Evolutionary conservation across 345 rosid genomes (phyloP).

Genomic region (Aquilaria sinensis): DNA sequence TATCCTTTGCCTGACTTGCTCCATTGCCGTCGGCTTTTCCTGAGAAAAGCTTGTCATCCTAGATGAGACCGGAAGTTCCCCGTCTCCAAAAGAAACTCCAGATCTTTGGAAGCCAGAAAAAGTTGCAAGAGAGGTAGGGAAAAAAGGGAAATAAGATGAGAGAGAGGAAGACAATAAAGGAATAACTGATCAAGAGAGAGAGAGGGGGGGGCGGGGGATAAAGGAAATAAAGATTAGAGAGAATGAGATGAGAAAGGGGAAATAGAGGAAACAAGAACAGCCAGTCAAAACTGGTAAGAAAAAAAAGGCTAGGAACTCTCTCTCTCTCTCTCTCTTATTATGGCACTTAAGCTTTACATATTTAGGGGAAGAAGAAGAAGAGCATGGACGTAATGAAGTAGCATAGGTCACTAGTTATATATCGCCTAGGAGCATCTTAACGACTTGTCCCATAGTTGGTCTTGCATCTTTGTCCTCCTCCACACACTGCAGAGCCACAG

Average conservation of each 20-base stretch:
- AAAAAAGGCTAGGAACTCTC: neutral
- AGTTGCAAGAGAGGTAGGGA: neutral
- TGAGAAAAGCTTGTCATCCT: neutral
- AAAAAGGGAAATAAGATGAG: neutral
- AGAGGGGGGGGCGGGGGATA: neutral
- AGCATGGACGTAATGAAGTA: too few species aligned
- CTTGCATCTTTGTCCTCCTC: slow-evolving; percentile 13
- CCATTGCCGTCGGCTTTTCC: neutral
- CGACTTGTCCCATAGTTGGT: slow-evolving; percentile 19
- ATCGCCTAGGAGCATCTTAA: slow-evolving; percentile 10
- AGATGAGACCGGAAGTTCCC: neutral
- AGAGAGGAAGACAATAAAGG: neutral
- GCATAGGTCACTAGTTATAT: too few species aligned
- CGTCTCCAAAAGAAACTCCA: neutral
- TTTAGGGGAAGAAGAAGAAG: too few species aligned
- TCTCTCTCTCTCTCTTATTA: too few species aligned
- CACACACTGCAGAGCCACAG: slow-evolving; percentile 8
- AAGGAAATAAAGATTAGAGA: neutral
- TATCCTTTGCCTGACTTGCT: neutral
- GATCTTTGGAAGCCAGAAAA: neutral
- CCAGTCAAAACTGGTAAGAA: neutral
- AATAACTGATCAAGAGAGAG: neutral
- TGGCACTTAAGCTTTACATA: too few species aligned
- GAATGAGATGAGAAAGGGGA: neutral
- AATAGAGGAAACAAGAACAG: neutral